phyloP scores from a whole-genome alignment of 768 basidiomycete genomes.

The Fomitopsis pulvina region DNA sequence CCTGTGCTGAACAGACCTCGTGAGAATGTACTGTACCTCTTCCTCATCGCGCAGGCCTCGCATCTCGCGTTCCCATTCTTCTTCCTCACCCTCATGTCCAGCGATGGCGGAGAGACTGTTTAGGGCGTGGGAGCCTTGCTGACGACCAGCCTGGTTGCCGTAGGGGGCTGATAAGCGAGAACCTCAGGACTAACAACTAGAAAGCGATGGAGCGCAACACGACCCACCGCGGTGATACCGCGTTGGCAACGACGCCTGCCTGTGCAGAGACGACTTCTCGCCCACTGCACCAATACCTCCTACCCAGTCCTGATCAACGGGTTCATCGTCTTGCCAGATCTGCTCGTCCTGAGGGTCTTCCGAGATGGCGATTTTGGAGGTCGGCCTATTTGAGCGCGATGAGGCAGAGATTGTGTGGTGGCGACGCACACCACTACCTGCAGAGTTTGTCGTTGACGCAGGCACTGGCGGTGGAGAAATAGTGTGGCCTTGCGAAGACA shows the following conservation, averaged over 20 bases:
- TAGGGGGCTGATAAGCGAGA: slow-evolving; percentile 33
- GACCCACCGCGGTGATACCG: slow-evolving; percentile 66
- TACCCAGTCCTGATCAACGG: slow-evolving; percentile 76
- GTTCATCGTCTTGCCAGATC: slow-evolving; percentile 68
- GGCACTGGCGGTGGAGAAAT: slow-evolving; percentile 37
- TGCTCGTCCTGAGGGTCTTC: slow-evolving; percentile 54
- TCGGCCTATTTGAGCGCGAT: slow-evolving; percentile 55
- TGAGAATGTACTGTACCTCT: slow-evolving; percentile 46
- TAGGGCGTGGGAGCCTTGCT: slow-evolving; percentile 56
- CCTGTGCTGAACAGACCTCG: no score
- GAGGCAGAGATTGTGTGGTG: slow-evolving; percentile 81
- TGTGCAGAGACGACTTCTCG: slow-evolving; percentile 72
- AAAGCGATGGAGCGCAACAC: background rate
- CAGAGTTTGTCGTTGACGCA: slow-evolving; percentile 26
- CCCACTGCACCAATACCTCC: slow-evolving; percentile 79
- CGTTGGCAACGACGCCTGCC: slow-evolving; percentile 77
- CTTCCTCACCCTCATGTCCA: slow-evolving; percentile 83
- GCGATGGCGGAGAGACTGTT: slow-evolving; percentile 83
- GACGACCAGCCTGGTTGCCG: slow-evolving; percentile 41
- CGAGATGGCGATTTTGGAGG: slow-evolving; percentile 56
- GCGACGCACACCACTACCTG: slow-evolving; percentile 52
- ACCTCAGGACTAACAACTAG: background rate
- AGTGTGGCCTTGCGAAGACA: slow-evolving; percentile 34
- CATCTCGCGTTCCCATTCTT: slow-evolving; percentile 76
- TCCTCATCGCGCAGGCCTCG: slow-evolving; percentile 54